These are phyloP conservation scores for Leptographium galeiforme DNA, from an alignment of 2,329 filamentous ascomycete species.

Conservation along the genomic window DNA sequence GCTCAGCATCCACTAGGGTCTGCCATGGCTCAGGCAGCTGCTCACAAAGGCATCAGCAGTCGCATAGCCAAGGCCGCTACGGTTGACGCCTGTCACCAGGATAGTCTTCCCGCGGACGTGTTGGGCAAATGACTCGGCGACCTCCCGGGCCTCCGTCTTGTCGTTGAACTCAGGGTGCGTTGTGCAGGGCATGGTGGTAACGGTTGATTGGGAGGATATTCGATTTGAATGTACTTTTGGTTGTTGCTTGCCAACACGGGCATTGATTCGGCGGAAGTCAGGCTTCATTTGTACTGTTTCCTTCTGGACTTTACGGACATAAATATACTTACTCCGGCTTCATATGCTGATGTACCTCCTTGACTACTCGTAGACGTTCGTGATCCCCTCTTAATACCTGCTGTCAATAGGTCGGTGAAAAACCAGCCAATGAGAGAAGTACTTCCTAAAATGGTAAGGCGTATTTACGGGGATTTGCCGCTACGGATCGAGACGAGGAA, in stretches of 20 bases:
- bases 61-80: constrained; percentile 17
- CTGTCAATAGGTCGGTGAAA: background rate
- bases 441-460: background rate
- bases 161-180: background rate
- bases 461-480: background rate
- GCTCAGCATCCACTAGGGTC: background rate
- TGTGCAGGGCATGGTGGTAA: background rate
- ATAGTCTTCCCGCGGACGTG: constrained; percentile 22
- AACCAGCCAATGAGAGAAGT: background rate
- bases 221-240: too few species aligned
- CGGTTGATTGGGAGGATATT: too few species aligned
- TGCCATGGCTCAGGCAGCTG: background rate
- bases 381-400: background rate
- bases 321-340: background rate
- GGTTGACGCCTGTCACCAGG: constrained; percentile 22
- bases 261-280: background rate
- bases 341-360: background rate
- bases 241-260: background rate
- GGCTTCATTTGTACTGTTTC: background rate
- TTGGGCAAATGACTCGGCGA: background rate
- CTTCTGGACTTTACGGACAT: background rate
- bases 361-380: background rate
- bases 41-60: constrained; percentile 18
- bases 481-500: background rate
- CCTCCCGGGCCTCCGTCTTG: background rate